These are phyloP conservation scores for Aspergillus pseudoglaucus DNA, from an alignment of 2,329 filamentous ascomycete species.

Conservation along the genomic window DNA sequence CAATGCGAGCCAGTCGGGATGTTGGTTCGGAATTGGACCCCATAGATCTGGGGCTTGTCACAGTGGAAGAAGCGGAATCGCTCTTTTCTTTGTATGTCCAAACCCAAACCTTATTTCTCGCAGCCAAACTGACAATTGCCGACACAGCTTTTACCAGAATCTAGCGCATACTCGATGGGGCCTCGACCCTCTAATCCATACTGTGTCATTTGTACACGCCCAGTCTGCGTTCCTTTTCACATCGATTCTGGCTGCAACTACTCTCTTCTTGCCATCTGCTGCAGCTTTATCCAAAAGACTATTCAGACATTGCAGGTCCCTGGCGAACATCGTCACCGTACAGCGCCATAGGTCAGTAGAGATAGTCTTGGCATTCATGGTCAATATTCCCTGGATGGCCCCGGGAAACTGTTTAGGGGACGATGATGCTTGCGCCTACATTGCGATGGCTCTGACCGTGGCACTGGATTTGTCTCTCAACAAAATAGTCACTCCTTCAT, in stretches of 20 bases:
- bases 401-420: constrained; percentile 40
- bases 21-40: constrained; percentile 60
- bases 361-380: constrained; percentile 68
- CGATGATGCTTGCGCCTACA: constrained; percentile 66
- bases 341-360: constrained; percentile 63
- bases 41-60: constrained; percentile 63
- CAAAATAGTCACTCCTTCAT: constrained; percentile 58
- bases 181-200: constrained; percentile 62
- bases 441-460: constrained; percentile 63
- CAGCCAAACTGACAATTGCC: not conserved
- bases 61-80: constrained; percentile 56
- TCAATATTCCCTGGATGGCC: constrained; percentile 71
- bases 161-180: constrained; percentile 70
- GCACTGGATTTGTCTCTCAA: constrained; percentile 64
- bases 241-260: constrained; percentile 62
- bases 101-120: not conserved
- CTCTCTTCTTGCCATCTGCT: constrained; percentile 59
- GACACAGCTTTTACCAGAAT: constrained; percentile 58
- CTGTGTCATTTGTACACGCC: constrained; percentile 56
- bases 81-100: constrained; percentile 57
- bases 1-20: constrained; percentile 58
- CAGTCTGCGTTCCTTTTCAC: constrained; percentile 67
- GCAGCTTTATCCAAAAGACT: constrained; percentile 60
- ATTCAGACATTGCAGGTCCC: constrained; percentile 55
- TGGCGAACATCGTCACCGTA: constrained; percentile 57